phyloP scores from a whole-genome alignment of 192 early-diverging fungal genomes.

The Coemansia sp. region DNA sequence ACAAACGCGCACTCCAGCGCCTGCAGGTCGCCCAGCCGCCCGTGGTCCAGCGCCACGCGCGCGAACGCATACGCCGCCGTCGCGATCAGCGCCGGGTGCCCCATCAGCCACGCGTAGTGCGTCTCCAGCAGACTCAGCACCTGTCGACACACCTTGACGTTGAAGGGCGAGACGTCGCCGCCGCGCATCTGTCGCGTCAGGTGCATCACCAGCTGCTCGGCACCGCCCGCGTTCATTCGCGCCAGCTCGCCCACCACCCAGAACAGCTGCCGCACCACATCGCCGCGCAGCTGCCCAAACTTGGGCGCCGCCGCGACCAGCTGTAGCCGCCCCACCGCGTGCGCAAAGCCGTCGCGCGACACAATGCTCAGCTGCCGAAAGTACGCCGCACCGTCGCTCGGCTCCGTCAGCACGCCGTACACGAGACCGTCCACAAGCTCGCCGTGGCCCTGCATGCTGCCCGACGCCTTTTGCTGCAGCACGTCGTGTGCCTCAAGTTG shows the following conservation, averaged over 20 bases:
- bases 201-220: constrained; percentile 53
- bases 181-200: constrained; percentile 61
- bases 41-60: constrained; percentile 58
- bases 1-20: constrained; percentile 53
- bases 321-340: constrained; percentile 39
- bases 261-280: constrained; percentile 53
- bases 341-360: constrained; percentile 58
- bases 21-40: constrained; percentile 36
- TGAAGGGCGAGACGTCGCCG: constrained; percentile 54
- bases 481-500: constrained; percentile 59
- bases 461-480: constrained; percentile 57
- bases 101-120: constrained; percentile 35
- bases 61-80: constrained; percentile 46
- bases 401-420: constrained; percentile 56
- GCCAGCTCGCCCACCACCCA: constrained; percentile 62
- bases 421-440: constrained; percentile 59
- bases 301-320: constrained; percentile 21
- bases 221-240: constrained; percentile 37
- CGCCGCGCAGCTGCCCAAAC: constrained; percentile 34
- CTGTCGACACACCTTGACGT: constrained; percentile 49
- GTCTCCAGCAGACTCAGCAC: constrained; percentile 51
- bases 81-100: constrained; percentile 27
- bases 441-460: constrained; percentile 48
- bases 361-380: constrained; percentile 61
- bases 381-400: constrained; percentile 27